Conservation (phyloP, 2,329 filamentous ascomycete species). For the Colletotrichum neosansevieriae region DNA sequence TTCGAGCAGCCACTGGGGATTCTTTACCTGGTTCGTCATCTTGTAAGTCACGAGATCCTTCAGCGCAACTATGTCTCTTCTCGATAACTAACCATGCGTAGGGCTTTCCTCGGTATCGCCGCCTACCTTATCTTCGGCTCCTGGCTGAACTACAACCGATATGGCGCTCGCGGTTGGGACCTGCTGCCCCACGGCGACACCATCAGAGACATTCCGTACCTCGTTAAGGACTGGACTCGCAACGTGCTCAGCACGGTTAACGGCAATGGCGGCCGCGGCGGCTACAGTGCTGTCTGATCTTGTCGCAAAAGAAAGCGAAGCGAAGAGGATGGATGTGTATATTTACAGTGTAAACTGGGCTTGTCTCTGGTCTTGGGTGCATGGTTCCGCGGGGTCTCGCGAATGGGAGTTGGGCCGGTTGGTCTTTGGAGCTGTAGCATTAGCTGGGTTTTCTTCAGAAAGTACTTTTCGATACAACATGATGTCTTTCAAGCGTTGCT, state of each 20-base stretch:
- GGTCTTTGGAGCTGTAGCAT: slow-evolving; percentile 37
- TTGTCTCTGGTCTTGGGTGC: slow-evolving; percentile 16
- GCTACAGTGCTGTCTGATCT: slow-evolving; percentile 93
- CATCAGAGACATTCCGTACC: slow-evolving; percentile 90
- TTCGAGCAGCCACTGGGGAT: slow-evolving; percentile 79
- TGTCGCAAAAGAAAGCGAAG: not conserved
- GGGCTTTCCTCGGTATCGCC: slow-evolving; percentile 85
- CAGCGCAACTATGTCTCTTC: slow-evolving; percentile 39
- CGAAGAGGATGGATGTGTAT: slow-evolving; percentile 14
- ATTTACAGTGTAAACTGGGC: slow-evolving; percentile 33
- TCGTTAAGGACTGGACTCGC: slow-evolving; percentile 88
- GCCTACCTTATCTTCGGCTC: slow-evolving; percentile 97
- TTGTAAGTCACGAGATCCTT: slow-evolving; percentile 71
- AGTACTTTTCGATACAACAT: slow-evolving; percentile 17
- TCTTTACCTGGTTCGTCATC: slow-evolving; percentile 97
- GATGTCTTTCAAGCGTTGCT: not conserved
- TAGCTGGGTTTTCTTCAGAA: slow-evolving; percentile 19
- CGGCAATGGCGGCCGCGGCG: slow-evolving; percentile 84
- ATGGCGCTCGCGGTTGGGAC: slow-evolving; percentile 95
- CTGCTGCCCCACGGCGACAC: slow-evolving; percentile 92
- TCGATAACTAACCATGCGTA: slow-evolving; percentile 50
- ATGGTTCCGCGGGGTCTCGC: slow-evolving; percentile 21
- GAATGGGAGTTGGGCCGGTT: slow-evolving; percentile 8
- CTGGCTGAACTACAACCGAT: slow-evolving; percentile 99
- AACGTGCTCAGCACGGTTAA: slow-evolving; percentile 86